Conservation (phyloP, 2,329 filamentous ascomycete species). For the Colletotrichum tofieldiae region DNA sequence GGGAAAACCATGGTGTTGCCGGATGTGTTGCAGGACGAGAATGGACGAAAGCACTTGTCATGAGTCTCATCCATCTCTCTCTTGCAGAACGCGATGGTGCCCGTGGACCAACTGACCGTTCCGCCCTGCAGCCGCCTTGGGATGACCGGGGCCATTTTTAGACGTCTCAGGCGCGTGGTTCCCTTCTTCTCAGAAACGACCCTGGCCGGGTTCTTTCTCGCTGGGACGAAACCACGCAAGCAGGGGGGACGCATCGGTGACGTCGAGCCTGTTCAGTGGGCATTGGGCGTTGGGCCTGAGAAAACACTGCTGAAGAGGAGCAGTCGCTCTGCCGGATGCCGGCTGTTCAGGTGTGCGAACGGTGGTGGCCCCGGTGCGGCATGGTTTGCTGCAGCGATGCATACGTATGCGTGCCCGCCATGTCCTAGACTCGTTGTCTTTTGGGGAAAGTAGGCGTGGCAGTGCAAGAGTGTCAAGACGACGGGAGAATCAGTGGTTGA, state of each 20-base stretch:
- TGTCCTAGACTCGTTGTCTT: constrained; percentile 14
- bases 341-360: constrained; percentile 22
- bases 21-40: constrained; percentile 30
- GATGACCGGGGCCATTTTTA: constrained; percentile 29
- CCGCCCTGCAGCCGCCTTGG: constrained; percentile 4
- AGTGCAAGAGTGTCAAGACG: constrained; percentile 35
- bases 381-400: constrained; percentile 29
- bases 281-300: background rate
- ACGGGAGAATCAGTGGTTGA: constrained; percentile 13
- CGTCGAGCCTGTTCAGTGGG: constrained; percentile 32
- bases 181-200: constrained; percentile 16
- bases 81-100: background rate
- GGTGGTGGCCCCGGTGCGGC: constrained; percentile 15
- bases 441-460: constrained; percentile 21
- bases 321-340: constrained; percentile 13
- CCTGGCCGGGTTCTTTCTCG: constrained; percentile 10
- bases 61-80: background rate
- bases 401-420: constrained; percentile 28
- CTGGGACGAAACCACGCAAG: constrained; percentile 27
- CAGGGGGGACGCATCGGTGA: constrained; percentile 24
- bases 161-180: constrained; percentile 39
- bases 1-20: constrained; percentile 33
- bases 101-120: background rate
- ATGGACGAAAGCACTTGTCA: constrained; percentile 20
- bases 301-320: constrained; percentile 6